A percentile compares a stretch with the other conserved stretches of the same genome.
Conservation (phyloP, 2,329 filamentous ascomycete species). For the Blastomyces silverae region DNA sequence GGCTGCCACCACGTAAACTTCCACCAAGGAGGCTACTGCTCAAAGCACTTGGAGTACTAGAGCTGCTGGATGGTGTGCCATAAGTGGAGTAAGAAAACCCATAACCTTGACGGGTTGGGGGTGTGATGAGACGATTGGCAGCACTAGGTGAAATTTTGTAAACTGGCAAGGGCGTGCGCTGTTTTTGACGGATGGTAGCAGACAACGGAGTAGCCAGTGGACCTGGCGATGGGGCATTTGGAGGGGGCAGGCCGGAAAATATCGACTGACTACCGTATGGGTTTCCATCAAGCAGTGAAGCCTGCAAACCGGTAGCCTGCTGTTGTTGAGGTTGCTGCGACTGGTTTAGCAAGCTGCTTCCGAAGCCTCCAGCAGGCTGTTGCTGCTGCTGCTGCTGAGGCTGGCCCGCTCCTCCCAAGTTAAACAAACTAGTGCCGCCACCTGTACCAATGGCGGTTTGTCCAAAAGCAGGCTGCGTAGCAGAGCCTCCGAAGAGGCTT, state of each 20-base stretch:
- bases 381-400: constrained; percentile 33
- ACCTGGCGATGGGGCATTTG: constrained; percentile 64
- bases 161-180: constrained; percentile 72
- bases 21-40: constrained; percentile 57
- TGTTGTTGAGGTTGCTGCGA: constrained; percentile 28
- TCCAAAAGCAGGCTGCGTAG: constrained; percentile 26
- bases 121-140: constrained; percentile 71
- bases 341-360: constrained; percentile 43
- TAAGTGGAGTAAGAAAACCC: constrained; percentile 93
- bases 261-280: constrained; percentile 86
- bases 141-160: constrained; percentile 81
- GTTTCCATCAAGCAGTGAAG: constrained; percentile 73
- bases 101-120: constrained; percentile 72
- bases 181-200: constrained; percentile 66
- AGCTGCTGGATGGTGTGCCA: constrained; percentile 65
- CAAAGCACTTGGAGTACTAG: constrained; percentile 62
- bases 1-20: constrained; percentile 36
- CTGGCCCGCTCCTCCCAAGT: constrained; percentile 17
- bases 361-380: constrained; percentile 39
- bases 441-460: constrained; percentile 26
- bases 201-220: constrained; percentile 86
- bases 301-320: constrained; percentile 53
- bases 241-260: constrained; percentile 63
- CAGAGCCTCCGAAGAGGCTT: constrained; percentile 46
- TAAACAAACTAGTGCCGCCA: constrained; percentile 21